These are phyloP conservation scores for Debaryomyces prosopidis DNA, from an alignment of 805 yeast genomes.

Conservation along the genomic window DNA sequence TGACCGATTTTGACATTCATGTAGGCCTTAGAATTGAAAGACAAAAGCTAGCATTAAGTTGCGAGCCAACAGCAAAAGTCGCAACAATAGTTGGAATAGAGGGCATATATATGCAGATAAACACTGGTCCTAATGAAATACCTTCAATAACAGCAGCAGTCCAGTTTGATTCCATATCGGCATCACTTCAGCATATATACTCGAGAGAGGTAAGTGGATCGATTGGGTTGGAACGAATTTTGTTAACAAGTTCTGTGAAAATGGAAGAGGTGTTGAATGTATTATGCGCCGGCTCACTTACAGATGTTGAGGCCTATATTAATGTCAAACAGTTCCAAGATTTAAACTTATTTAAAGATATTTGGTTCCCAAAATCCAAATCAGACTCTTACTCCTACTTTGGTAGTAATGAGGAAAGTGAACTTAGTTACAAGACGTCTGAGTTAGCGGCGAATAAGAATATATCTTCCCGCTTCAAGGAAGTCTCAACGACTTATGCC, in stretches of 20 bases:
- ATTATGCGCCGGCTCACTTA: slow-evolving; percentile 51
- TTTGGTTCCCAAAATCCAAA: slow-evolving; percentile 61
- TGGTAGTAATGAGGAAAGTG: background rate
- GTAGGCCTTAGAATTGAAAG: slow-evolving; percentile 65
- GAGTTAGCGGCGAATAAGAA: slow-evolving; percentile 30
- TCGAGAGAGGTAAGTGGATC: slow-evolving; percentile 89
- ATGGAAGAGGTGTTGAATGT: slow-evolving; percentile 42
- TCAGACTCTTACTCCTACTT: background rate
- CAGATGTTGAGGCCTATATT: slow-evolving; percentile 60
- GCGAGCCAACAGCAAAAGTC: slow-evolving; percentile 93
- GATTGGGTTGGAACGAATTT: slow-evolving; percentile 44
- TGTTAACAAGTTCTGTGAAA: slow-evolving; percentile 50
- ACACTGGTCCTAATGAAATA: slow-evolving; percentile 48
- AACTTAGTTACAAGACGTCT: slow-evolving; percentile 1
- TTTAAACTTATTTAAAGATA: slow-evolving; percentile 74
- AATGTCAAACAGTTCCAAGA: slow-evolving; percentile 88
- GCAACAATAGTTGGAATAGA: slow-evolving; percentile 79
- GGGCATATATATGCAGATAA: slow-evolving; percentile 60
- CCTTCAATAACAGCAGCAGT: slow-evolving; percentile 43
- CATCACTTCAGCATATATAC: slow-evolving; percentile 84
- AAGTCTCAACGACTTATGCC: slow-evolving; percentile 61
- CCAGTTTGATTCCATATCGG: slow-evolving; percentile 55
- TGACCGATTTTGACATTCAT: slow-evolving; percentile 60
- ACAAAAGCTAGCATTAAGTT: slow-evolving; percentile 76
- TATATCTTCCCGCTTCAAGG: slow-evolving; percentile 49